Base-by-base conservation (phyloP, 495 filamentous ascomycete genomes). In the Penicillium antarcticum region DNA sequence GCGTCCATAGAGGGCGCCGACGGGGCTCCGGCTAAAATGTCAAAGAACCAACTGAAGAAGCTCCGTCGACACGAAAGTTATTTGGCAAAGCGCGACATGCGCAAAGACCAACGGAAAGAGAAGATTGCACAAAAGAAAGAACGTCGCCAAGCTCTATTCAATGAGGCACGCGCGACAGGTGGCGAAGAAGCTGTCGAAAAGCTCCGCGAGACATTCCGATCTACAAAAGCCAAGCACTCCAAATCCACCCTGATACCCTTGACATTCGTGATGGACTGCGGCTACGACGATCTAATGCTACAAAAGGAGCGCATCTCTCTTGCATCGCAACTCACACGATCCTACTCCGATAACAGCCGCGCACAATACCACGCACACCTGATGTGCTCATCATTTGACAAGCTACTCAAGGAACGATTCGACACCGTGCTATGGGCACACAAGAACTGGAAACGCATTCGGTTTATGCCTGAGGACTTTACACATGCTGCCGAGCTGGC, bases 241-340 rank as follows among this genome's bases (percentile, higher is more conserved):
- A 64, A 62, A 45, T 71, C 74, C 21, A 67, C 72, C 36, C 72
- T 79, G 53, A 70, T 91, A 6, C 92, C 92, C 2, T 67, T 97
- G 6, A 79, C 89, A 0, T 61, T 97, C 56, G 71, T 99, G 33
- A 68, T 99, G 55, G 94, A 99, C 66, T 97, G 95, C 66, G 84
- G 87, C 53, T 99, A 92, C 56, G 90, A 99, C 56, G 79, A 87
- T 10, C 74, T 92, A 59, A 99, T 99, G 94, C 74, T 71, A 23
- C 83, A 87, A 0, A 82, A 86, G 45, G 95, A 99, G 62, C 74
- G 89, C 14, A 83, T 87, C 7, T 96, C 91, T 3, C 78, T 98
- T 9, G 82, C 78, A 2, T 79, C 80, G 21, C 94, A 99, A 68
- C 68, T 99, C 47, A 94, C 89, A 2, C 77, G 95, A 17, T 84